These are phyloP conservation scores for Cladorrhinum samala DNA, from an alignment of 495 filamentous ascomycete genomes.

Conservation along the genomic window DNA sequence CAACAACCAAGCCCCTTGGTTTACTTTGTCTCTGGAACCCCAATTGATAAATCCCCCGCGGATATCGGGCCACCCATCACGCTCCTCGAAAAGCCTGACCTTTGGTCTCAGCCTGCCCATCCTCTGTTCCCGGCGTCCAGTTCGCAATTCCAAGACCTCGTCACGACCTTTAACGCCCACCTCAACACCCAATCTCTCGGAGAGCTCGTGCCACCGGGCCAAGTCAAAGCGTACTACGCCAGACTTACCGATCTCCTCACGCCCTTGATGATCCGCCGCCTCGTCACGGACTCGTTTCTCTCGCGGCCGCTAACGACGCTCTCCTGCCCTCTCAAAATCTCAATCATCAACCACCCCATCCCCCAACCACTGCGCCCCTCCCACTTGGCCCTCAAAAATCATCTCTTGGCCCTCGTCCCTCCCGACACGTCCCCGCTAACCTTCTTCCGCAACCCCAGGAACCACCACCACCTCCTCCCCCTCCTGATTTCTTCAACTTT, in stretches of 20 bases:
- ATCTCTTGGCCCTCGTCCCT: background rate
- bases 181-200: conserved; percentile 4
- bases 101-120: conserved; percentile 5
- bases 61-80: conserved; percentile 13
- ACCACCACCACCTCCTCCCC: conserved; percentile 10
- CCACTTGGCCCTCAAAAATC: background rate
- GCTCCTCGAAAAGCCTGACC: conserved; percentile 8
- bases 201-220: background rate
- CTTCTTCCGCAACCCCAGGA: conserved; percentile 6
- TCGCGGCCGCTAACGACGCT: conserved; percentile 15
- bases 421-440: background rate
- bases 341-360: conserved; percentile 19
- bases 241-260: conserved; percentile 15
- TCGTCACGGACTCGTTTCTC: conserved; percentile 21
- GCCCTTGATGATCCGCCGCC: conserved; percentile 20
- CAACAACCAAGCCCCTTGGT: conserved; percentile 5
- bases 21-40: conserved; percentile 27
- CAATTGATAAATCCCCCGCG: conserved; percentile 12
- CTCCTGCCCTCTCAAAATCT: conserved; percentile 19
- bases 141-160: conserved; percentile 9
- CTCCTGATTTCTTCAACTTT: conserved; percentile 23
- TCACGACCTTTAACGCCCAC: conserved; percentile 6
- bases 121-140: conserved; percentile 2
- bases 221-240: conserved; percentile 12
- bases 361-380: conserved; percentile 6